phyloP scores from a whole-genome alignment of 768 basidiomycete species.

The Lactarius tabidus region DNA sequence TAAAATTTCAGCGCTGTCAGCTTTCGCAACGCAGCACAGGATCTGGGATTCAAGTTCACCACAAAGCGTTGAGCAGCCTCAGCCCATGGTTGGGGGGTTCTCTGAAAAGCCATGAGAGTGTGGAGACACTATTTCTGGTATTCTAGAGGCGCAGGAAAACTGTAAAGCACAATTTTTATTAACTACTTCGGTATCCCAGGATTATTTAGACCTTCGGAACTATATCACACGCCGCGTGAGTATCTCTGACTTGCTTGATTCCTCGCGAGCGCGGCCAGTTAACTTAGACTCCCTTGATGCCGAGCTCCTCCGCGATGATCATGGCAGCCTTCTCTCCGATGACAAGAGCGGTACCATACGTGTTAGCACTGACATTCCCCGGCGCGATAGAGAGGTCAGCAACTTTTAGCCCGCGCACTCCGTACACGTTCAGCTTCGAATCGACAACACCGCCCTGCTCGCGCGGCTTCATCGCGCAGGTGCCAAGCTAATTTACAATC shows the following conservation, averaged over 20 bases:
- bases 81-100: too few species aligned
- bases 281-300: slow-evolving; percentile 36
- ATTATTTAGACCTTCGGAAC: not conserved
- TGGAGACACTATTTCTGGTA: too few species aligned
- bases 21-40: too few species aligned
- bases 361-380: slow-evolving; percentile 40
- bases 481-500: slow-evolving; percentile 45
- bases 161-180: too few species aligned
- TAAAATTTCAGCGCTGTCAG: too few species aligned
- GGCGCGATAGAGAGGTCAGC: slow-evolving; percentile 43
- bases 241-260: not conserved
- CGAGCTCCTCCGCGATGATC: slow-evolving; percentile 53
- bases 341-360: slow-evolving; percentile 41
- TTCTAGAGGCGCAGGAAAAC: too few species aligned
- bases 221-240: not conserved
- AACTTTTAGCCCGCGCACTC: slow-evolving; percentile 53
- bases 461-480: slow-evolving; percentile 64
- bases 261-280: slow-evolving; percentile 27
- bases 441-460: slow-evolving; percentile 60
- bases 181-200: too few species aligned
- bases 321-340: slow-evolving; percentile 61
- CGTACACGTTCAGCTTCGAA: slow-evolving; percentile 58
- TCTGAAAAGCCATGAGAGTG: too few species aligned
- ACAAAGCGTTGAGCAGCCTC: too few species aligned
- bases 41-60: too few species aligned